Evolutionary conservation across 495 filamentous ascomycete species (phyloP).

Genomic region (Neurospora discreta): DNA sequence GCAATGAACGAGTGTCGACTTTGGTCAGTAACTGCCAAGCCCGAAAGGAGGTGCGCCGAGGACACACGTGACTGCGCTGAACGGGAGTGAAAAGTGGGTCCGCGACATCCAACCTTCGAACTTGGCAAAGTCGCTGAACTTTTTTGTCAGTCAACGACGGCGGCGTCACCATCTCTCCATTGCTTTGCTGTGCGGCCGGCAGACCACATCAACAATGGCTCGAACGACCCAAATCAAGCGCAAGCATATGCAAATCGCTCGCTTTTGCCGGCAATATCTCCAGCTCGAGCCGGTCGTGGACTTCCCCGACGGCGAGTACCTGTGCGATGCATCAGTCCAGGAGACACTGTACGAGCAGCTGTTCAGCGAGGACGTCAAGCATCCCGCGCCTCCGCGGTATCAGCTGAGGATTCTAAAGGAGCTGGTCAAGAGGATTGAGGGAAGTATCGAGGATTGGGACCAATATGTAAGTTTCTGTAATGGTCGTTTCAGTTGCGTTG

Average conservation of each 20-base stretch:
- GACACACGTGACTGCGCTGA: neutral
- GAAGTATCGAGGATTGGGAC: constrained; percentile 61
- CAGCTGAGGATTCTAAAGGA: constrained; percentile 61
- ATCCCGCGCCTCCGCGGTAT: constrained; percentile 54
- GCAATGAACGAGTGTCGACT: neutral
- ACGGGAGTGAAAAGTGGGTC: neutral
- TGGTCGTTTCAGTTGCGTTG: neutral
- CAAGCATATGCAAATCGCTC: constrained; percentile 8
- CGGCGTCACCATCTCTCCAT: neutral
- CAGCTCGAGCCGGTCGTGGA: constrained; percentile 26
- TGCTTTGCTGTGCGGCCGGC: neutral
- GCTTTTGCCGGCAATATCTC: constrained; percentile 34
- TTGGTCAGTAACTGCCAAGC: neutral
- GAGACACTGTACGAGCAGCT: constrained; percentile 48
- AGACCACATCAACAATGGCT: neutral
- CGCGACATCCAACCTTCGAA: neutral
- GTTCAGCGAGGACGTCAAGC: constrained; percentile 44
- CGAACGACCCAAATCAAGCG: neutral
- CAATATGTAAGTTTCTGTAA: constrained; percentile 56
- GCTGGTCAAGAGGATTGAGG: constrained; percentile 54
- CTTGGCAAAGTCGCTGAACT: neutral
- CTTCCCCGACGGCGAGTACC: constrained; percentile 19
- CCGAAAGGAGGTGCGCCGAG: neutral
- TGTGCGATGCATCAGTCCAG: constrained; percentile 42
- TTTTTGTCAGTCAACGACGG: neutral